Evolutionary conservation across 2,329 filamentous ascomycete species (phyloP).

Genomic region (Cordyceps pruinosa): DNA sequence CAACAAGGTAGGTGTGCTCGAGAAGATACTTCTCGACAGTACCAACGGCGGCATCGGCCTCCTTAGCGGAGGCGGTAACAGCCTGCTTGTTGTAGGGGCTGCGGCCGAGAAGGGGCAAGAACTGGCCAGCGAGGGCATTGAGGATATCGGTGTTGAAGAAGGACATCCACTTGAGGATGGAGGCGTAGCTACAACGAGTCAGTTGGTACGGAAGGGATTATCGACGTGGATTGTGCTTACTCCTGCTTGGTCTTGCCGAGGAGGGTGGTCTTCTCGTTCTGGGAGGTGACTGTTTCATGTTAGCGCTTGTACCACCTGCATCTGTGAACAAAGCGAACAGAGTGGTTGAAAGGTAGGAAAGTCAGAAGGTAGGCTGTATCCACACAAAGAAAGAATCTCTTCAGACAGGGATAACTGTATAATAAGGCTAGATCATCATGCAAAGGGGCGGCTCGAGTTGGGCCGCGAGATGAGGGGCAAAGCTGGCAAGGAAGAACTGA

Average conservation of each 20-base stretch:
- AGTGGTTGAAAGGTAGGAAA: constrained; percentile 18
- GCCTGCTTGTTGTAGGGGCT: constrained; percentile 96
- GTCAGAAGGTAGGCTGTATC: constrained; percentile 86
- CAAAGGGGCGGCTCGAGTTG: constrained; percentile 11
- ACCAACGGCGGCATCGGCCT: constrained; percentile 57
- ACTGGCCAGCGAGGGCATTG: constrained; percentile 67
- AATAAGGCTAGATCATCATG: constrained; percentile 69
- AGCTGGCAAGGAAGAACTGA: constrained; percentile 11
- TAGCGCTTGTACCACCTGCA: constrained; percentile 27
- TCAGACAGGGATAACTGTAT: constrained; percentile 99
- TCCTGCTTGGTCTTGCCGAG: constrained; percentile 99
- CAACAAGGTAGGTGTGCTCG: constrained; percentile 93
- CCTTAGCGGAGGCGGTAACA: constrained; percentile 73
- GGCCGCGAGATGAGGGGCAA: constrained; percentile 23
- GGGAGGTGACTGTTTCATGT: constrained; percentile 72
- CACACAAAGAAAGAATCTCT: constrained; percentile 62
- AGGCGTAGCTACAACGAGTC: constrained; percentile 60
- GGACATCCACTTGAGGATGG: constrained; percentile 97
- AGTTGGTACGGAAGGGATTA: constrained; percentile 18
- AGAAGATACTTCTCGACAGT: constrained; percentile 82
- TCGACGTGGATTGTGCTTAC: constrained; percentile 42
- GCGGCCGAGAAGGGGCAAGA: constrained; percentile 74
- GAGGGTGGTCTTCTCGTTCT: constrained; percentile 99
- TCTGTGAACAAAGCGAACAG: constrained; percentile 19
- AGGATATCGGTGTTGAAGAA: constrained; percentile 89